Evolutionary conservation across 495 filamentous ascomycete genomes (phyloP).

Genomic region (Trichoderma erinaceum): DNA sequence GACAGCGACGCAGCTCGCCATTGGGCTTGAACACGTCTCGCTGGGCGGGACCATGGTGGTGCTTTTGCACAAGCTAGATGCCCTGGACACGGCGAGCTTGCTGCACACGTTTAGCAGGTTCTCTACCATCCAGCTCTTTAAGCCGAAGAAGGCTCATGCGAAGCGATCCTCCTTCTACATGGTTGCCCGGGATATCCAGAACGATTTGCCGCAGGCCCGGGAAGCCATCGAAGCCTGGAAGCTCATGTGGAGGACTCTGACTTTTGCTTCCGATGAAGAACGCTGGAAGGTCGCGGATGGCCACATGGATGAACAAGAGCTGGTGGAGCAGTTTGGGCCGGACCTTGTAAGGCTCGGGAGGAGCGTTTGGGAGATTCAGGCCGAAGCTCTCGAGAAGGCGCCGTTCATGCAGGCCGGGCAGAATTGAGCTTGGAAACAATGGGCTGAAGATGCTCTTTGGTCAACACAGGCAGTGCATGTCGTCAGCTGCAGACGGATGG

Average conservation of each 20-base stretch:
- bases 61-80: slow-evolving; percentile 46
- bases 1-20: slow-evolving; percentile 37
- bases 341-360: slow-evolving; percentile 31
- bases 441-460: not conserved
- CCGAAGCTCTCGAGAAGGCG: slow-evolving; percentile 35
- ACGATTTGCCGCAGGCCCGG: slow-evolving; percentile 27
- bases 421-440: not conserved
- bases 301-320: slow-evolving; percentile 24
- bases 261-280: slow-evolving; percentile 38
- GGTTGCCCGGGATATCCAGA: slow-evolving; percentile 43
- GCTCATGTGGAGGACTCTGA: slow-evolving; percentile 38
- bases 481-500: not conserved
- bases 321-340: slow-evolving; percentile 40
- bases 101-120: slow-evolving; percentile 42
- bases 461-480: not conserved
- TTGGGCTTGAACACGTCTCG: slow-evolving; percentile 42
- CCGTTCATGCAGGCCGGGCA: slow-evolving; percentile 20
- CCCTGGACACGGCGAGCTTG: slow-evolving; percentile 32
- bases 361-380: slow-evolving; percentile 38
- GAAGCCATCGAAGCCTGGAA: slow-evolving; percentile 39
- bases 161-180: slow-evolving; percentile 51
- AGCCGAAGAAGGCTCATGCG: slow-evolving; percentile 37
- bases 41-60: slow-evolving; percentile 44
- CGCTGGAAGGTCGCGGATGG: slow-evolving; percentile 5
- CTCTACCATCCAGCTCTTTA: slow-evolving; percentile 41